Evolutionary conservation across 768 basidiomycete species (phyloP).

Genomic region (Mycena filopes): DNA sequence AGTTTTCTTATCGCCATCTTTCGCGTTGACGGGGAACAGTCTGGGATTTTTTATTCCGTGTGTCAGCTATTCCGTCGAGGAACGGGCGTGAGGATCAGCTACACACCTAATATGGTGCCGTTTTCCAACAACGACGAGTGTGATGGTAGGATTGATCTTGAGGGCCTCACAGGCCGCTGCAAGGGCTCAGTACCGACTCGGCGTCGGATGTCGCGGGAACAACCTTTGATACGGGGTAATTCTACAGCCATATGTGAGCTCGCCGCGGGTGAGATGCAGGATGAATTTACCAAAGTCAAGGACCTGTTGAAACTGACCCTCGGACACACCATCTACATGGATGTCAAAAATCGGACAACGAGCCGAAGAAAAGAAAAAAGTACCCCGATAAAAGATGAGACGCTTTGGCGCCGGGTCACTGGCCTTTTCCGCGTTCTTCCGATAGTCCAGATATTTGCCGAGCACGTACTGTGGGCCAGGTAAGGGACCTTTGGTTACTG

Average conservation of each 20-base stretch:
- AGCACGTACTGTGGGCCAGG: no score
- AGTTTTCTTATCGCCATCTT: slow-evolving; percentile 56
- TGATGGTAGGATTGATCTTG: slow-evolving; percentile 72
- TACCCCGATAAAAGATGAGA: slow-evolving; percentile 82
- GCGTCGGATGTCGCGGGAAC: slow-evolving; percentile 55
- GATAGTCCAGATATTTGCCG: slow-evolving; percentile 46
- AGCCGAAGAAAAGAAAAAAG: slow-evolving; percentile 29
- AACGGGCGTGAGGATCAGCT: no score
- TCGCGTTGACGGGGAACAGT: slow-evolving; percentile 46
- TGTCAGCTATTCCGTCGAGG: no score
- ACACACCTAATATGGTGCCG: slow-evolving; percentile 71
- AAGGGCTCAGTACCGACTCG: slow-evolving; percentile 46
- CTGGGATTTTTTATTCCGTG: no score
- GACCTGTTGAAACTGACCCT: slow-evolving; percentile 63
- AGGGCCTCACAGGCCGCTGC: slow-evolving; percentile 71
- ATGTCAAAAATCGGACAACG: slow-evolving; percentile 23
- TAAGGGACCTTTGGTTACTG: no score
- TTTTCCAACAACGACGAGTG: slow-evolving; percentile 84
- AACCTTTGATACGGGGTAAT: slow-evolving; percentile 65
- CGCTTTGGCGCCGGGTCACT: slow-evolving; percentile 64
- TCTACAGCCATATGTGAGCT: slow-evolving; percentile 51
- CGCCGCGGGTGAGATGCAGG: not conserved
- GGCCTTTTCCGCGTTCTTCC: slow-evolving; percentile 61
- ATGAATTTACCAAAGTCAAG: slow-evolving; percentile 61
- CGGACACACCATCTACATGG: slow-evolving; percentile 63